Evolutionary conservation across 495 filamentous ascomycete genomes (phyloP), one percentile per base, ranked within the genome.

Genomic region (Penicillium angulare): DNA sequence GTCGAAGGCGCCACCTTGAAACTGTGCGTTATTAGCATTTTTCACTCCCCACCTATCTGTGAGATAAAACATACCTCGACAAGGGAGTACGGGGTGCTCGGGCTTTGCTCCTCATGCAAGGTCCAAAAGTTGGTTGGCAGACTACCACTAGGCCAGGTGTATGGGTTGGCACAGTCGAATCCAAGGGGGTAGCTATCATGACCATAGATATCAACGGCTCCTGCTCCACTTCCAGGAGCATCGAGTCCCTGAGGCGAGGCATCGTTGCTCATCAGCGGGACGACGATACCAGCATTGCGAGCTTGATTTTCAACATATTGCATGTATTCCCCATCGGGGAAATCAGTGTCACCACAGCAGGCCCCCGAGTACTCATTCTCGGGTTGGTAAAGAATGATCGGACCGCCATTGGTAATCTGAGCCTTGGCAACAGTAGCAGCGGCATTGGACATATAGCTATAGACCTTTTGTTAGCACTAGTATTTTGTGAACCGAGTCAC

Each of bases 241-340:
- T 86, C 83, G 55, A 84, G 70, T 3, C 86, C 88, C 5, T 61
- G 50, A 7, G 76, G 56, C 38, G 50, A 66, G 4, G 82, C 86
- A 68, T 93, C 89, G 50, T 93, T 93, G 65, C 67, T 87, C 40
- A 91, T 87, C 43, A 89, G 76, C 1, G 88, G 89, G 0, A 92
- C 79, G 1, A 88, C 75, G 32, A 93, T 79, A 0, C 88, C 85
- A 13, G 84, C 85, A 26, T 84, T 72, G 34, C 82, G 76, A 17
- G 79, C 81, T 52, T 87, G 85, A 31, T 88, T 76, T 38, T 85
- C 78, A 17, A 91, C 80, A 54, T 84, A 83, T 38, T 83, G 73
- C 70, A 92, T 85, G 62, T 91, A 93, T 3, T 68, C 65, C 0
- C 71, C 67, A 54, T 90, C 79, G 0, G 81, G 83, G 60, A 75